Percentiles rank a stretch among this genome's conserved stretches.
These are phyloP conservation scores for Dryadomyces quercivorus DNA, from an alignment of 2,329 filamentous ascomycete species.

Conservation along the genomic window DNA sequence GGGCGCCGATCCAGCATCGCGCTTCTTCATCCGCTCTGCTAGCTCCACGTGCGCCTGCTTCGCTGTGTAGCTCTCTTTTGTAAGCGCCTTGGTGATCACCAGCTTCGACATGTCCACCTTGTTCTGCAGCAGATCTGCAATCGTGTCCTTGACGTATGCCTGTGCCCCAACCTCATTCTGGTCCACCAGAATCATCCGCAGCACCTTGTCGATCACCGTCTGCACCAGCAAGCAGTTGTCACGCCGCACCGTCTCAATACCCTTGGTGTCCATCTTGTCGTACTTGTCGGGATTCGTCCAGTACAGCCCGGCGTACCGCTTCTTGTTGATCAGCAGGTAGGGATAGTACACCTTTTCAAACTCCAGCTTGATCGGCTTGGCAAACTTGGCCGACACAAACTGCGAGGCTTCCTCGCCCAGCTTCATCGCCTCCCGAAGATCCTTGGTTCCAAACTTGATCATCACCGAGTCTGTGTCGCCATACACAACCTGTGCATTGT, in stretches of 20 bases:
- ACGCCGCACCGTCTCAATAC: constrained; percentile 93
- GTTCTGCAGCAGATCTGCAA: constrained; percentile 90
- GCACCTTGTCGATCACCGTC: constrained; percentile 91
- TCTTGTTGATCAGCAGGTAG: constrained; percentile 98
- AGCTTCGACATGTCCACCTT: constrained; percentile 98
- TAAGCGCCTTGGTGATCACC: constrained; percentile 93
- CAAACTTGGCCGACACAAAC: constrained; percentile 82
- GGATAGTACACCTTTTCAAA: constrained; percentile 99
- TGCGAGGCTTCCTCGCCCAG: constrained; percentile 86
- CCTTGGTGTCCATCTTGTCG: constrained; percentile 99
- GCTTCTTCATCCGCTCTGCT: constrained; percentile 91
- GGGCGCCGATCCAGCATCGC: constrained; percentile 87
- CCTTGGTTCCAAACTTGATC: constrained; percentile 92
- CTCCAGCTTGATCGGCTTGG: constrained; percentile 95
- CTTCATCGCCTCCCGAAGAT: constrained; percentile 82
- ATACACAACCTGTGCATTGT: constrained; percentile 95
- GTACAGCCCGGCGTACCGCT: constrained; percentile 93
- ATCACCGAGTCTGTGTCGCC: constrained; percentile 99
- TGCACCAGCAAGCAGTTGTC: constrained; percentile 95
- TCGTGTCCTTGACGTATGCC: constrained; percentile 92
- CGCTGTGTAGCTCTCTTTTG: constrained; percentile 77
- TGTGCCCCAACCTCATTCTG: constrained; percentile 82
- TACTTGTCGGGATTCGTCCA: constrained; percentile 92
- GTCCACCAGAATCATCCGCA: constrained; percentile 92
- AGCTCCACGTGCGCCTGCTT: constrained; percentile 97